A percentile compares a stretch with the other conserved stretches of the same genome.
Conservation (phyloP, 164 flowering plant genomes). For the Akebia trifoliata region DNA sequence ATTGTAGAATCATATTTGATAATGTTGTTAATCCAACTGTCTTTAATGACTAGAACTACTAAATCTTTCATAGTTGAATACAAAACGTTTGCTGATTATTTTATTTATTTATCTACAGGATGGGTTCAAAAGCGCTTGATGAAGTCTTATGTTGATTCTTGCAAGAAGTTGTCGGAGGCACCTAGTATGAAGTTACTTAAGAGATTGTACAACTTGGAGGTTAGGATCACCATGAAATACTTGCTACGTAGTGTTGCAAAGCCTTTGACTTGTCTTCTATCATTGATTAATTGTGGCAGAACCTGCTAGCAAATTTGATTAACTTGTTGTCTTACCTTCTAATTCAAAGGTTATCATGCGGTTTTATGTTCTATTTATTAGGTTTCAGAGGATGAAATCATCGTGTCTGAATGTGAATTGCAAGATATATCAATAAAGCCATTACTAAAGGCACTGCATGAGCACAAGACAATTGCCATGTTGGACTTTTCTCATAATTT, state of each 20-base stretch:
- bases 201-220: slow-evolving; percentile 81
- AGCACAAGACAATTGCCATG: slow-evolving; percentile 58
- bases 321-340: background rate
- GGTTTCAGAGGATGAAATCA: slow-evolving; percentile 91
- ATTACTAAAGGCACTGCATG: slow-evolving; percentile 57
- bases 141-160: slow-evolving; percentile 72
- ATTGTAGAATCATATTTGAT: too few species aligned
- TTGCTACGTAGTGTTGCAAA: background rate
- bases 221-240: slow-evolving; percentile 16
- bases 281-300: background rate
- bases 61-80: too few species aligned
- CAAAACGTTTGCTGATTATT: slow-evolving; percentile 3
- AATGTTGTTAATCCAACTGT: too few species aligned
- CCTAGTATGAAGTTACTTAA: slow-evolving; percentile 75
- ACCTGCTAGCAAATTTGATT: background rate
- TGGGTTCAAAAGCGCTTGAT: slow-evolving; percentile 87
- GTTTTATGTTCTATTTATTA: slow-evolving; percentile 19
- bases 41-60: too few species aligned
- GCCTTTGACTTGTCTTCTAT: background rate
- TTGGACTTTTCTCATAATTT: slow-evolving; percentile 84
- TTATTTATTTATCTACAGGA: slow-evolving; percentile 32
- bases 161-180: slow-evolving; percentile 58
- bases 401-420: slow-evolving; percentile 73
- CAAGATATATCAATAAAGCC: slow-evolving; percentile 82
- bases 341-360: slow-evolving; percentile 1